Conservation (phyloP, 495 filamentous ascomycete species). For the Pseudotulostoma volvatum region DNA sequence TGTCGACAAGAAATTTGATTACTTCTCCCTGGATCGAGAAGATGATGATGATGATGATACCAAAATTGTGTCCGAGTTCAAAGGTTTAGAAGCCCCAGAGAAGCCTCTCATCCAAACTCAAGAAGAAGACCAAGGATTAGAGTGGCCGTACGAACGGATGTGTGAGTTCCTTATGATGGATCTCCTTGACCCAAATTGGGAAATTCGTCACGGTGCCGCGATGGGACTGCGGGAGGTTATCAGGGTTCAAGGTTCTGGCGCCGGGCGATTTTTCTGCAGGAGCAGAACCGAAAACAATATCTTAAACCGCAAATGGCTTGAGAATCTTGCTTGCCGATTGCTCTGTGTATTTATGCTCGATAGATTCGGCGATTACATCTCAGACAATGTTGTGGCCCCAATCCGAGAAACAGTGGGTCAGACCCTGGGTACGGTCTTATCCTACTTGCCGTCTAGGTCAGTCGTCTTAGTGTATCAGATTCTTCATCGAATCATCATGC, state of each 20-base stretch:
- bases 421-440: slow-evolving; percentile 73
- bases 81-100: slow-evolving; percentile 51
- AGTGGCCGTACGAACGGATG: slow-evolving; percentile 87
- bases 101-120: slow-evolving; percentile 46
- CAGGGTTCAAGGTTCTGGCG: slow-evolving; percentile 78
- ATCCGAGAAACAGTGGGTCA: slow-evolving; percentile 96
- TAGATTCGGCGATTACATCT: slow-evolving; percentile 92
- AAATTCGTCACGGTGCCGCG: slow-evolving; percentile 90
- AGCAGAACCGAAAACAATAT: slow-evolving; percentile 55
- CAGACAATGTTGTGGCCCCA: slow-evolving; percentile 89
- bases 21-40: slow-evolving; percentile 68
- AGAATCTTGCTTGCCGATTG: slow-evolving; percentile 82
- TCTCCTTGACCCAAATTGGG: slow-evolving; percentile 87
- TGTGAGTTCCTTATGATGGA: slow-evolving; percentile 88
- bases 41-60: slow-evolving; percentile 72
- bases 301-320: slow-evolving; percentile 70
- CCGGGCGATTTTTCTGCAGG: slow-evolving; percentile 63
- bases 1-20: slow-evolving; percentile 43
- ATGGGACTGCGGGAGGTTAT: slow-evolving; percentile 89
- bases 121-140: slow-evolving; percentile 56
- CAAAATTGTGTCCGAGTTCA: slow-evolving; percentile 91
- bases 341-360: slow-evolving; percentile 95
- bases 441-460: slow-evolving; percentile 54
- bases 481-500: slow-evolving; percentile 81
- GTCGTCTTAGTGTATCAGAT: slow-evolving; percentile 68